Evolutionary conservation across 1,139 yeast genomes (phyloP).

Genomic region (Saccharomyces hybrid): DNA sequence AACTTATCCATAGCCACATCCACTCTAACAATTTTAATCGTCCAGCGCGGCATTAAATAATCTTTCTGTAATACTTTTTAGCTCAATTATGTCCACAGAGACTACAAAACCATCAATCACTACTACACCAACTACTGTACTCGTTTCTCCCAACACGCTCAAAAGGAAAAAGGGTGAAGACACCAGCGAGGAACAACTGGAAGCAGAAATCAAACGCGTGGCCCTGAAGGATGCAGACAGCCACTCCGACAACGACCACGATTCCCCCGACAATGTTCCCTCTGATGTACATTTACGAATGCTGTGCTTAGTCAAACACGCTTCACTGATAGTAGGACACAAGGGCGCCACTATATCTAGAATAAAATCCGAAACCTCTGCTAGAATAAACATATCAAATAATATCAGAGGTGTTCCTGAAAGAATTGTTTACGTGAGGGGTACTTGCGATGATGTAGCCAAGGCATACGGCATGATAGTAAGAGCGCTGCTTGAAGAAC

Average conservation of each 20-base stretch:
- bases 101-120: not conserved
- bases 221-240: conserved; percentile 10
- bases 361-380: conserved; percentile 57
- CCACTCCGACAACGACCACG: conserved; percentile 2
- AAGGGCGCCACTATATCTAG: conserved; percentile 67
- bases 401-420: conserved; percentile 69
- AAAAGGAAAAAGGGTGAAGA: conserved; percentile 10
- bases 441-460: conserved; percentile 74
- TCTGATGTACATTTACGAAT: conserved; percentile 59
- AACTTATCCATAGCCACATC: not conserved
- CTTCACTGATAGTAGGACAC: conserved; percentile 67
- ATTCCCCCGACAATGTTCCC: conserved; percentile 7
- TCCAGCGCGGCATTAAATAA: not conserved
- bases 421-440: conserved; percentile 68
- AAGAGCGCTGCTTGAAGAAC: conserved; percentile 54
- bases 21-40: not conserved
- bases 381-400: conserved; percentile 70
- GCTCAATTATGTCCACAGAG: not conserved
- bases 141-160: conserved; percentile 3
- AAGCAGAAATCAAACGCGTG: conserved; percentile 11
- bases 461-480: conserved; percentile 73
- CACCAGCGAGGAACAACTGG: conserved; percentile 6
- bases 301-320: conserved; percentile 73
- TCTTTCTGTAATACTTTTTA: not conserved
- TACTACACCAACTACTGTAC: not conserved